Percentiles rank a stretch among this genome's conserved stretches.
phyloP scores from a whole-genome alignment of 2,329 filamentous ascomycete species.

The Sporothrix pallida region DNA sequence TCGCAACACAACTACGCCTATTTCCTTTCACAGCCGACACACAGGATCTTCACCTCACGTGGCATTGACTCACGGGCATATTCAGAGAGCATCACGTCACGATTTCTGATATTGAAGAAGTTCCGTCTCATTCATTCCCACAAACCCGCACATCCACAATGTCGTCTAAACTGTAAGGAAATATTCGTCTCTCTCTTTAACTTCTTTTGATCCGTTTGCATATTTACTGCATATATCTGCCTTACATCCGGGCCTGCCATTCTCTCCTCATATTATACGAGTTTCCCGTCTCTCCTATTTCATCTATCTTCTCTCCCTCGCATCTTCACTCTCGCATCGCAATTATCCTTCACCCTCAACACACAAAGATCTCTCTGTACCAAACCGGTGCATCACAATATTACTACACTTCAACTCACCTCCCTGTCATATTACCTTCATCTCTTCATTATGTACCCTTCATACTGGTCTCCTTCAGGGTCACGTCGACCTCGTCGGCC shows the following conservation, averaged over 20 bases:
- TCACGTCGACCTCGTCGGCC: background rate
- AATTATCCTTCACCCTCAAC: background rate
- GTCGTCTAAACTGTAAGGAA: slow-evolving; percentile 29
- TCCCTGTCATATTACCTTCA: too few relatives aligned
- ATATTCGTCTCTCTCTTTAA: too few relatives aligned
- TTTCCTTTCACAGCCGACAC: background rate
- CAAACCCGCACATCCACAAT: slow-evolving; percentile 6
- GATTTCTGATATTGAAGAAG: background rate
- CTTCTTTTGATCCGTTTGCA: background rate
- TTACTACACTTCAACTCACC: too few relatives aligned
- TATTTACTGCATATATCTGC: background rate
- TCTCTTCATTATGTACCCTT: background rate
- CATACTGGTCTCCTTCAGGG: background rate
- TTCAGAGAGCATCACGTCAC: background rate
- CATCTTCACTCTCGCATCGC: background rate
- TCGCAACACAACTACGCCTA: too few relatives aligned
- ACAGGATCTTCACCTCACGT: too few relatives aligned
- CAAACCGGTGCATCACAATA: too few relatives aligned
- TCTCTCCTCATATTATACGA: too few relatives aligned
- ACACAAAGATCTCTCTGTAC: background rate
- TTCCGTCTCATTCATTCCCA: background rate
- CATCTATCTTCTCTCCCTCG: background rate
- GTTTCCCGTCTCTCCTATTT: background rate
- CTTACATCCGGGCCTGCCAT: background rate
- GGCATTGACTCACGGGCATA: too few relatives aligned